phyloP scores from a whole-genome alignment of 306 rosid genomes.

The Inga laurina region DNA sequence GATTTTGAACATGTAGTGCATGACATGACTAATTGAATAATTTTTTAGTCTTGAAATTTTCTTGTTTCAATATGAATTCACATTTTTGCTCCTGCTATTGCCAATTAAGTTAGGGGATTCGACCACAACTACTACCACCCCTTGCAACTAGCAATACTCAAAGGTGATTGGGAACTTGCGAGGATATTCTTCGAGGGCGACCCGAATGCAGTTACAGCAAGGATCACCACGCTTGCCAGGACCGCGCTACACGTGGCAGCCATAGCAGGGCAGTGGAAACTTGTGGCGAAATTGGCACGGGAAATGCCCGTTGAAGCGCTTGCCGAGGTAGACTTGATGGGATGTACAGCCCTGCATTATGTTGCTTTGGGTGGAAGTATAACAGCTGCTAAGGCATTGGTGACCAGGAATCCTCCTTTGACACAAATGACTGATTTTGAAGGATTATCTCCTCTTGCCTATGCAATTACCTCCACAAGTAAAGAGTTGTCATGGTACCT shows the following conservation, averaged over 20 bases:
- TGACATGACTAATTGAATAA: background rate
- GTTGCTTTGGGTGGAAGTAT: slow-evolving; percentile 49
- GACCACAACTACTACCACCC: slow-evolving; percentile 45
- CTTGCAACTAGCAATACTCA: slow-evolving; percentile 44
- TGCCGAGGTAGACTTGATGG: slow-evolving; percentile 37
- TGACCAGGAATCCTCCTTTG: slow-evolving; percentile 34
- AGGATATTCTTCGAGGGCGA: slow-evolving; percentile 38
- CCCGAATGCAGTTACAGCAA: slow-evolving; percentile 44
- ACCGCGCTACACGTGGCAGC: slow-evolving; percentile 50
- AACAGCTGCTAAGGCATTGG: slow-evolving; percentile 47
- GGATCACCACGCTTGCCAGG: slow-evolving; percentile 35
- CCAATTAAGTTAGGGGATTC: slow-evolving; percentile 41
- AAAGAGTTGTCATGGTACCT: slow-evolving; percentile 62
- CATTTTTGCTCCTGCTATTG: slow-evolving; percentile 5
- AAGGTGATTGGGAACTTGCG: slow-evolving; percentile 55
- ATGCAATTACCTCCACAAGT: slow-evolving; percentile 34
- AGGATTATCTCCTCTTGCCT: slow-evolving; percentile 48
- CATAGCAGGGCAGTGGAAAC: slow-evolving; percentile 44
- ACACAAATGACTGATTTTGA: slow-evolving; percentile 36
- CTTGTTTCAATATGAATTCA: slow-evolving; percentile 19
- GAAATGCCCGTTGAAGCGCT: slow-evolving; percentile 33
- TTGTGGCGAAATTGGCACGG: slow-evolving; percentile 43
- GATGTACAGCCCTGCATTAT: slow-evolving; percentile 50
- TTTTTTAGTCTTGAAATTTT: slow-evolving; percentile 21
- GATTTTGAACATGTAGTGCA: background rate